Percentiles rank a stretch among this genome's conserved stretches.
Evolutionary conservation across 2,329 filamentous ascomycete species (phyloP).

Genomic region (Pyricularia grisea): DNA sequence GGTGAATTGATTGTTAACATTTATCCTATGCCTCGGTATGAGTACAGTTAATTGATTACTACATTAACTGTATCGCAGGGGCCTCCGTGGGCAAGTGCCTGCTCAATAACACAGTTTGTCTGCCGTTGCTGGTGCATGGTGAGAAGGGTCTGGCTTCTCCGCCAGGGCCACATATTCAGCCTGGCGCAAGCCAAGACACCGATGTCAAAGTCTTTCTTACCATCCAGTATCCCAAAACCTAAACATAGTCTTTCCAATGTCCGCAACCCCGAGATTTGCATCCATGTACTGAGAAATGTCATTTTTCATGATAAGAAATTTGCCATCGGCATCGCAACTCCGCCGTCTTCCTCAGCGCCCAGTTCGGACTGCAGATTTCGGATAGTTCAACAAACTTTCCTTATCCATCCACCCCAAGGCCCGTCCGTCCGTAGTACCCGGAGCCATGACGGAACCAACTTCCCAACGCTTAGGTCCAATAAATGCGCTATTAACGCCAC

Average conservation of each 20-base stretch:
- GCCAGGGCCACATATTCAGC: neutral
- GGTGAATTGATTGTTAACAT: neutral
- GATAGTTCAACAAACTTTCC: neutral
- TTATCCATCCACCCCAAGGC: constrained; percentile 6
- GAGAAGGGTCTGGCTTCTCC: neutral
- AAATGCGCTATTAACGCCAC: neutral
- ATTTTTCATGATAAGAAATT: neutral
- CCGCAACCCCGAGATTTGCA: neutral
- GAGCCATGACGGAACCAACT: neutral
- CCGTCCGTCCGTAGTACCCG: neutral
- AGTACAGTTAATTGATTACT: neutral
- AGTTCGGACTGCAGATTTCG: neutral
- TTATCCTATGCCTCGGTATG: no score
- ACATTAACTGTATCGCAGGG: neutral
- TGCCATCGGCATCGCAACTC: neutral
- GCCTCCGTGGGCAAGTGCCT: neutral
- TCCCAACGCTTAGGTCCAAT: neutral
- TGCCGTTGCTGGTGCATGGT: neutral
- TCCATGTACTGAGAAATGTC: neutral
- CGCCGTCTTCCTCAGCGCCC: neutral
- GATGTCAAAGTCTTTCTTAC: neutral
- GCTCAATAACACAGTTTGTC: neutral
- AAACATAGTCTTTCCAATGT: neutral
- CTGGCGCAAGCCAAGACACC: neutral
- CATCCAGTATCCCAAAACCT: neutral